phyloP scores from a whole-genome alignment of 2,329 filamentous ascomycete genomes.

The Trichoderma koningii region DNA sequence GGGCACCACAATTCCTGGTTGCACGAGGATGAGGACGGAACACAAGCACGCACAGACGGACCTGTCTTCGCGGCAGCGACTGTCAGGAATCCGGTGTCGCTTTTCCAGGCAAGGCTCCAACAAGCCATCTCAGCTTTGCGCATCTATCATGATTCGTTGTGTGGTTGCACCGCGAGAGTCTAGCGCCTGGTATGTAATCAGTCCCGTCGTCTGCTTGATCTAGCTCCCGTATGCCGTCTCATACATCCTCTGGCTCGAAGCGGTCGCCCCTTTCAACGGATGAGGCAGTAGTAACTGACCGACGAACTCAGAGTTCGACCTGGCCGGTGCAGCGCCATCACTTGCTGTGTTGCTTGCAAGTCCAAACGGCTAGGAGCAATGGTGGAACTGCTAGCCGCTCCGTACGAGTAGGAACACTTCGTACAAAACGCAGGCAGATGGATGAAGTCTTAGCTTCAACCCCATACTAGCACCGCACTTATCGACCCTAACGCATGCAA shows the following conservation, averaged over 20 bases:
- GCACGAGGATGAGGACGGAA: neutral
- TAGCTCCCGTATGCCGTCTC: neutral
- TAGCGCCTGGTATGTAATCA: neutral
- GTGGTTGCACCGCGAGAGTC: neutral
- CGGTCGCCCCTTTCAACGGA: slow-evolving; percentile 3
- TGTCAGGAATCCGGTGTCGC: slow-evolving; percentile 15
- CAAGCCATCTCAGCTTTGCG: neutral
- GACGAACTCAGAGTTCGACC: slow-evolving; percentile 1
- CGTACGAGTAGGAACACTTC: neutral
- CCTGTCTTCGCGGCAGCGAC: slow-evolving; percentile 1
- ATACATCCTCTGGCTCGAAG: slow-evolving; percentile 6
- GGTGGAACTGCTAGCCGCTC: slow-evolving; percentile 1
- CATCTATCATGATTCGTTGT: neutral
- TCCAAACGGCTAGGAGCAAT: slow-evolving; percentile 3
- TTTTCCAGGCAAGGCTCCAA: neutral
- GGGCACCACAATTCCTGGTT: too few relatives aligned
- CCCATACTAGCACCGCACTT: slow-evolving; percentile 16
- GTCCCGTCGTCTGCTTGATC: neutral
- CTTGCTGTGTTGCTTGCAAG: neutral
- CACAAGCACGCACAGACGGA: slow-evolving; percentile 8
- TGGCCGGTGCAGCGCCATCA: neutral
- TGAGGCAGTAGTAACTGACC: slow-evolving; percentile 4
- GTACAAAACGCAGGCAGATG: slow-evolving; percentile 1
- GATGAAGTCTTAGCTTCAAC: slow-evolving; percentile 9
- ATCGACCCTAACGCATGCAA: slow-evolving; percentile 15